Conservation (phyloP, 768 basidiomycete species). For the Kondoa malvinella region DNA sequence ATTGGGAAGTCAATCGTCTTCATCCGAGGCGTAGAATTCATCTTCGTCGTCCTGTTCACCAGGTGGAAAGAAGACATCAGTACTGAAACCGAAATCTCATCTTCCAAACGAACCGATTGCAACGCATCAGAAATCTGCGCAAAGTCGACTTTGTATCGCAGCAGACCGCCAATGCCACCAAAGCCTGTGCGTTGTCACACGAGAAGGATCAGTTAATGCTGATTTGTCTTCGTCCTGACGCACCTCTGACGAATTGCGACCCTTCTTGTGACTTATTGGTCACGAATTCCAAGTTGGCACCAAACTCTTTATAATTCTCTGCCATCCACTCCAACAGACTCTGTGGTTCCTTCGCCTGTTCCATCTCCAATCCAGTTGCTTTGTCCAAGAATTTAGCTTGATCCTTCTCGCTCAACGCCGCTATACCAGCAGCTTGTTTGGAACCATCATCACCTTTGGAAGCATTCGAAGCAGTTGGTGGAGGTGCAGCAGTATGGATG, state of each 20-base stretch:
- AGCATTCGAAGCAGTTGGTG: constrained; percentile 20
- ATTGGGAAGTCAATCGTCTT: background rate
- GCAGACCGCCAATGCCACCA: constrained; percentile 86
- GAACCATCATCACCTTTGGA: constrained; percentile 14
- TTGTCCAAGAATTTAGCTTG: constrained; percentile 91
- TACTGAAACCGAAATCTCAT: background rate
- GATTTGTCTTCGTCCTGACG: constrained; percentile 37
- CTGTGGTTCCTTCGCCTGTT: constrained; percentile 61
- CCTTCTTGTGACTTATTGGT: constrained; percentile 67
- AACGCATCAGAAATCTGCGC: constrained; percentile 45
- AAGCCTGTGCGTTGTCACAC: constrained; percentile 52
- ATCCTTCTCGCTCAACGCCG: constrained; percentile 48
- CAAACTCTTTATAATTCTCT: constrained; percentile 96
- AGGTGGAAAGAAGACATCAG: background rate
- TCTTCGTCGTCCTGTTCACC: constrained; percentile 1
- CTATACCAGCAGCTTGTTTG: constrained; percentile 17
- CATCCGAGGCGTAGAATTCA: background rate
- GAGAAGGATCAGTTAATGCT: background rate
- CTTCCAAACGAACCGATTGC: constrained; percentile 11
- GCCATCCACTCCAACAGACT: constrained; percentile 94
- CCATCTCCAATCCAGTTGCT: constrained; percentile 90
- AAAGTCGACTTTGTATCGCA: constrained; percentile 97
- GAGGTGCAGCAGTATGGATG: constrained; percentile 44
- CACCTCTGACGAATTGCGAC: constrained; percentile 72
- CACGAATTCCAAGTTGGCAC: constrained; percentile 59